Conservation (phyloP, 805 yeast genomes). For the Dipodascus geniculatus region DNA sequence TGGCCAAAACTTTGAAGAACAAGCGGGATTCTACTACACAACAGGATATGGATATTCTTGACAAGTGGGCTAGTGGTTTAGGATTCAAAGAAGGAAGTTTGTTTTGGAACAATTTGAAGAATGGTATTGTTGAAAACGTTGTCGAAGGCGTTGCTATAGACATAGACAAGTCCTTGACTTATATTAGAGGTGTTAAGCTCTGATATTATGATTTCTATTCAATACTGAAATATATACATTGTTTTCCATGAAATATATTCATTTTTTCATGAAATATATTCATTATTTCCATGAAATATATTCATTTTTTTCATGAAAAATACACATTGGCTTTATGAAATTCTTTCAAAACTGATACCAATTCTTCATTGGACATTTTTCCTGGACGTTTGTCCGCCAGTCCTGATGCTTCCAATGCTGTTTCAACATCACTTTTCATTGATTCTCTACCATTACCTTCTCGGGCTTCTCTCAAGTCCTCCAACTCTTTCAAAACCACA, state of each 20-base stretch:
- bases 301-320: not conserved
- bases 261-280: not conserved
- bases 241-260: too few species aligned
- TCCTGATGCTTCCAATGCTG: not conserved
- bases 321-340: not conserved
- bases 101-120: not conserved
- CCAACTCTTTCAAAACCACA: not conserved
- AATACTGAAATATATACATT: not conserved
- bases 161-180: not conserved
- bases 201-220: too few species aligned
- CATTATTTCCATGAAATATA: not conserved
- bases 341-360: not conserved
- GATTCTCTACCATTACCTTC: not conserved
- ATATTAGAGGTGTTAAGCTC: not conserved
- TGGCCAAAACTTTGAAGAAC: not conserved
- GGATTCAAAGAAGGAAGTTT: not conserved
- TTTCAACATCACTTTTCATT: not conserved
- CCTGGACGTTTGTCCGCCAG: constrained; percentile 4
- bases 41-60: not conserved
- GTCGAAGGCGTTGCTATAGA: not conserved
- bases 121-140: not conserved
- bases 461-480: not conserved
- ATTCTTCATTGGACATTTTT: not conserved
- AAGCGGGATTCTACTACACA: not conserved
- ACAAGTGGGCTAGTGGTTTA: not conserved